Conservation (phyloP, 192 early-diverging fungal species). For the Linnemannia hyalina region DNA sequence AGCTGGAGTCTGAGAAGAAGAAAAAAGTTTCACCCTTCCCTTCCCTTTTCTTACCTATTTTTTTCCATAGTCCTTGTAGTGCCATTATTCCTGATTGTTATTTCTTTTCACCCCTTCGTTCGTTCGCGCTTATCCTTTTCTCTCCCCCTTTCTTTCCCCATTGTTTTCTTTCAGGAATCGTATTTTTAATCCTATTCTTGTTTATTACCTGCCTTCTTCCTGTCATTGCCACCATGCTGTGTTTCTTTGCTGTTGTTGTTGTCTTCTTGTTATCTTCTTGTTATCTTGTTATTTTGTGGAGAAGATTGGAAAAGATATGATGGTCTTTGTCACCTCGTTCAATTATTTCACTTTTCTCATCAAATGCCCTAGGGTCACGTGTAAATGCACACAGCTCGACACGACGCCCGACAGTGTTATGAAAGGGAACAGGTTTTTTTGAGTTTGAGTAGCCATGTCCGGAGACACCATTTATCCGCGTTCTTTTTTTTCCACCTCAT, state of each 20-base stretch:
- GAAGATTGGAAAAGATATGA: too few species aligned
- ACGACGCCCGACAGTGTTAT: not conserved
- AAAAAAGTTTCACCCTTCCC: not conserved
- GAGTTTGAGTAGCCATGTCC: not conserved
- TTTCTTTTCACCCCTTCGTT: not conserved
- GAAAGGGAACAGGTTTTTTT: conserved; percentile 13
- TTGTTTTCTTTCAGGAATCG: not conserved
- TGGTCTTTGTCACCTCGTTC: too few species aligned
- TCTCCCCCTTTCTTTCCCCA: not conserved
- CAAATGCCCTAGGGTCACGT: not conserved
- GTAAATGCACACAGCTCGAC: not conserved
- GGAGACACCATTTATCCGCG: not conserved
- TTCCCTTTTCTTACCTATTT: not conserved
- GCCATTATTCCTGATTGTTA: not conserved
- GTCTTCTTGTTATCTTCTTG: not conserved
- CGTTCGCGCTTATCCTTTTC: not conserved
- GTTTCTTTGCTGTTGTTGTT: not conserved
- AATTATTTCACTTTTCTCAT: too few species aligned
- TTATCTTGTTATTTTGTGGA: not conserved
- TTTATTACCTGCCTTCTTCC: not conserved
- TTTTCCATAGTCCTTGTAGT: not conserved
- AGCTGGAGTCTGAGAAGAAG: not conserved
- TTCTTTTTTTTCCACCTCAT: not conserved
- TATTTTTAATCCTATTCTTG: conserved; percentile 7
- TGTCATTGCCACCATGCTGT: not conserved